Base-by-base conservation (phyloP, 2,329 filamentous ascomycete species). In the Clonostachys chloroleuca region DNA sequence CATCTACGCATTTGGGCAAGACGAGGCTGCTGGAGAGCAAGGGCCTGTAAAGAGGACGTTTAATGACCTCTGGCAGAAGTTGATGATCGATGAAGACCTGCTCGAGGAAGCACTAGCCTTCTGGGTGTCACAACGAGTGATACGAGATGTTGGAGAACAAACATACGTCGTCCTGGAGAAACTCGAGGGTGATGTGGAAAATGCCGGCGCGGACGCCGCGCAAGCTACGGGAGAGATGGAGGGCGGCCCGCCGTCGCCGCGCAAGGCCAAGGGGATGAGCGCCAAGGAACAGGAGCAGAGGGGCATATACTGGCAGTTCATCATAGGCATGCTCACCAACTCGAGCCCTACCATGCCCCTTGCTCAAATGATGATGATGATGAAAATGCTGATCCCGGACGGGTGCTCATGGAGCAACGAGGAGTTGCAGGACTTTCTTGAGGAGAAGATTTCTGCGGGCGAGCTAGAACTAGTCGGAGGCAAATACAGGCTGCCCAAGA, bases 251-350 rank as follows among this genome's bases (percentile, higher is more conserved):
- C 56, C 67, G 36, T 74, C 70, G 18, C 72, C 73, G 20, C 77
- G 73, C 6, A 77, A 83, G 54, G 66, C 73, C 45, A 75, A 72
- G 50, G 69, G 63, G 68, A 72, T 87, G 34, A 78, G 86, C 18
- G 76, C 81, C 53, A 86, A 89, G 62, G 81, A 84, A 59, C 73
- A 76, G 55, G 78, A 79, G 56, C 73, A 74, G 49, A 73, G 75
- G 34, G 66, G 69, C 40, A 78, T 96, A 37, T 96, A 96, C 66
- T 90, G 88, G 81, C 87, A 92, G 59, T 97, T 96, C 63, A 91
- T 99, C 49, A 75, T 91, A 48, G 90, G 89, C 45, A 97, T 99
- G 94, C 72, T 99, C 66, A 96, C 90, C 51, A 96, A 96, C 65
- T 87, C 90, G 56, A 86, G 86, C 16, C 82, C 78, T 16, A 68